Evolutionary conservation across 768 basidiomycete genomes (phyloP).

Genomic region (Russula compacta): DNA sequence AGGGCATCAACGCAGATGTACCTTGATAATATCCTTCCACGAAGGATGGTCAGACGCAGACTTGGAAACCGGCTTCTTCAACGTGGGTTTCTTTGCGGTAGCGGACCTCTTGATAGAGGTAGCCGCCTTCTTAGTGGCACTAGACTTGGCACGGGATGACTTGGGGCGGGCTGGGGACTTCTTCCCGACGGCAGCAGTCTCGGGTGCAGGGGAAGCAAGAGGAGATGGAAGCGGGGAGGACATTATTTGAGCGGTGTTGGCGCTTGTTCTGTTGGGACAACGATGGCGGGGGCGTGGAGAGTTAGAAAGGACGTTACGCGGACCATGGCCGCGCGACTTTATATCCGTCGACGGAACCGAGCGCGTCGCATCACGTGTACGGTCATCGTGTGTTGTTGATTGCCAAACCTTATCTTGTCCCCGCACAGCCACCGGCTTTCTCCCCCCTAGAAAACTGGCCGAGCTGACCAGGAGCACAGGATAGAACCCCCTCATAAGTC

Average conservation of each 20-base stretch:
- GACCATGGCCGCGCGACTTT: slow-evolving; percentile 13
- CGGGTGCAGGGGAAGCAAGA: slow-evolving; percentile 13
- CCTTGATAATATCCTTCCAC: slow-evolving; percentile 34
- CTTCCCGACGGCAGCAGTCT: background rate
- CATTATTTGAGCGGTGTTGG: background rate
- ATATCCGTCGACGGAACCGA: slow-evolving; percentile 12
- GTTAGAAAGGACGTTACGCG: slow-evolving; percentile 2
- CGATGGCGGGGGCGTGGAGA: background rate
- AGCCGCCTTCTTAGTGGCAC: slow-evolving; percentile 16
- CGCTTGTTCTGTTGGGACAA: background rate
- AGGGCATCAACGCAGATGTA: slow-evolving; percentile 8
- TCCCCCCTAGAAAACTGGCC: background rate
- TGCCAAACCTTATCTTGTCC: slow-evolving; percentile 17
- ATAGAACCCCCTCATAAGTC: background rate
- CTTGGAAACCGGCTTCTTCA: slow-evolving; percentile 16
- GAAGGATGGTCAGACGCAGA: slow-evolving; percentile 26
- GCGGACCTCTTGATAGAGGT: slow-evolving; percentile 12
- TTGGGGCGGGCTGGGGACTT: slow-evolving; percentile 10
- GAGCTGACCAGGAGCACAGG: too few relatives aligned
- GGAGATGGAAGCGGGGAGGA: slow-evolving; percentile 17
- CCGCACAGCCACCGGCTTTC: slow-evolving; percentile 15
- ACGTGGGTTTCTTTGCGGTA: slow-evolving; percentile 16
- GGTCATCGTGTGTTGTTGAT: slow-evolving; percentile 17
- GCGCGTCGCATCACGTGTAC: slow-evolving; percentile 20
- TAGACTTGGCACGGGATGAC: slow-evolving; percentile 15